Evolutionary conservation across 805 yeast species (phyloP), one percentile per base, ranked within the genome.

Genomic region (Ogataea polymorpha): DNA sequence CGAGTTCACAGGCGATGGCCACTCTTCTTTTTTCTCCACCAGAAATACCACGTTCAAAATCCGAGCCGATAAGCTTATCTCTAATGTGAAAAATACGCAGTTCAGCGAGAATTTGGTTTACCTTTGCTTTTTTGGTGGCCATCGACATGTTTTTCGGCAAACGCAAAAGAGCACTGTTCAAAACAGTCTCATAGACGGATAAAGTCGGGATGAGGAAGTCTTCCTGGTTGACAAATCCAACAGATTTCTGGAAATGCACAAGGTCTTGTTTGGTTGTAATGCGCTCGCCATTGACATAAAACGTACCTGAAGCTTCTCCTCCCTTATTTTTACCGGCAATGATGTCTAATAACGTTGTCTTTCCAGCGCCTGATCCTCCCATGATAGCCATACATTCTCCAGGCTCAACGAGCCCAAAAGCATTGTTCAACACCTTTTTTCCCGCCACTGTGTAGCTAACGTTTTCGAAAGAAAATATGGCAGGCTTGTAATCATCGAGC

Each of bases 361-460:
- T 93, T 38, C 99, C 99, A 11, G 99, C 98, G 36, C 99, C 99
- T 0, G 97, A 90, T 1, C 97, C 97, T 32, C 99, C 99, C 96
- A 93, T 87, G 30, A 93, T 88, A 0, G 99, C 98, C 59, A 89
- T 62, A 46, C 95, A 84, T 59, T 89, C 89, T 27, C 96, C 84
- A 2, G 97, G 96, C 37, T 78, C 77, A 3, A 82, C 96, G 11
- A 79, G 52, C 8, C 99, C 99, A 51, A 77, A 79, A 0, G 87
- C 72, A 21, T 74, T 69, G 10, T 74, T 70, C 44, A 93, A 70
- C 4, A 93, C 80, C 13, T 63, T 65, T 17, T 67, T 73, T 0
- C 68, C 68, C 9, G 78, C 75, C 0, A 80, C 71, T 1, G 67
- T 59, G 57, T 91, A 93, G 3, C 76, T 63, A 9, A 93, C 73